Evolutionary conservation across 768 basidiomycete genomes (phyloP), one percentile per base, ranked within the genome.

Genomic region (Mycena amicta): DNA sequence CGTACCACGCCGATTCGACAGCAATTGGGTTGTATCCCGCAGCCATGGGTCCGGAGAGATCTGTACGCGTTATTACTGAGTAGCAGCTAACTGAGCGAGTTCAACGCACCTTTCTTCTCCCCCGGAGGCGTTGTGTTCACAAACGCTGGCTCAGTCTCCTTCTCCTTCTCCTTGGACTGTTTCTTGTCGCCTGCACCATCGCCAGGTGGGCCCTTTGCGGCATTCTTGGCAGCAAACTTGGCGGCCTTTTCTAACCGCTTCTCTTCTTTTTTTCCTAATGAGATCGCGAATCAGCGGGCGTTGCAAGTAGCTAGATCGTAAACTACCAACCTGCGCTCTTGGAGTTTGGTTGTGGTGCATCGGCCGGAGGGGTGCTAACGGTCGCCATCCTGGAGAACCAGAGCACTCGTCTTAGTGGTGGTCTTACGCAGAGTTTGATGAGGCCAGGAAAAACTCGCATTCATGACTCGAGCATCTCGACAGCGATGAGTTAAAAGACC

Each of bases 1-100:
- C 93, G 66, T 98, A 98, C 93, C 97, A 98, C 2, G 93, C 88
- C 0, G 95, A 81, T 70, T 98, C 96, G 57, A 98, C 90, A 30
- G 92, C 91, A 62, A 92, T 88, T 6, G 97, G 96, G 71, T 98
- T 95, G 76, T 98, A 99, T 3, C 91, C 92, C n/a, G 83, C 80
- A 1, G 91, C 83, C 91, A 99, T 96, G 3, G 93, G 88, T 59
- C 86, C 80, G 1, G 90, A 83, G 55, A 97, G 78, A 74, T 98
- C 96, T 96, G 60, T n/a, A n/a, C n/a, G n/a, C n/a, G n/a, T n/a
- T n/a, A n/a, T n/a, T n/a, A n/a, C n/a, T n/a, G n/a, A n/a, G n/a
- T n/a, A 26, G 50, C 13, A n/a, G 30, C 29, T 16, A n/a, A 18
- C 41, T 53, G 20, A 22, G 26, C 47, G 25, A 39, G 53, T n/a